Conservation (phyloP, 345 rosid species). For the Brassica incana region DNA sequence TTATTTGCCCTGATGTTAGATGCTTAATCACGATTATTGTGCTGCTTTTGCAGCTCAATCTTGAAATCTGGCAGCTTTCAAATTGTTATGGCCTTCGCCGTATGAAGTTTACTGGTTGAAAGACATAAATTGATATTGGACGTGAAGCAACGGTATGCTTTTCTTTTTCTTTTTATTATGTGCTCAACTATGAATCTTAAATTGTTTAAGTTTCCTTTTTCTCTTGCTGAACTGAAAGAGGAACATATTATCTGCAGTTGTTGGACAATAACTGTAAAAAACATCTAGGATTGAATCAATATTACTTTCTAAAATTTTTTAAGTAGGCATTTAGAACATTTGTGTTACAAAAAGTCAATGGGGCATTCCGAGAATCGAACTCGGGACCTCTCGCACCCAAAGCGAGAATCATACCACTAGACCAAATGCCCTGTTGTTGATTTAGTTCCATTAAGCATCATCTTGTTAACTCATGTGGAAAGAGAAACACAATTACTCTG, state of each 20-base stretch:
- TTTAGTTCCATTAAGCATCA: not conserved
- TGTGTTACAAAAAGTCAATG: not conserved
- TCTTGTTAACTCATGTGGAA: too few species aligned
- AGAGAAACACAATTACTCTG: too few species aligned
- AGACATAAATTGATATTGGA: not conserved
- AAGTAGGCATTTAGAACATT: not conserved
- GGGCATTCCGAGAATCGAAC: constrained; percentile 40
- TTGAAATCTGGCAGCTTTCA: constrained; percentile 73
- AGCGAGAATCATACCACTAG: constrained; percentile 85
- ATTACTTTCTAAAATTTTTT: too few species aligned
- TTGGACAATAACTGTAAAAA: too few species aligned
- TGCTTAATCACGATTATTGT: not conserved
- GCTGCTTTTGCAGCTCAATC: constrained; percentile 34
- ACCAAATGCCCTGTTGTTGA: constrained; percentile 53
- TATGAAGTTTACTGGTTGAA: not conserved
- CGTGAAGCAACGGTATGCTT: not conserved
- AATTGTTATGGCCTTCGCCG: not conserved
- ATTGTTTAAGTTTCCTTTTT: not conserved
- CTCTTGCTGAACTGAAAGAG: not conserved
- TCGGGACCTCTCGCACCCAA: constrained; percentile 72
- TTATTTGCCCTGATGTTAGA: not conserved
- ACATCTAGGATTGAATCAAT: too few species aligned
- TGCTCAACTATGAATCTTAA: not conserved
- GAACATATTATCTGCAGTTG: too few species aligned
- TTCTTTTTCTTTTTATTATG: not conserved